Conservation (phyloP, 2,329 filamentous ascomycete genomes). For the Trichoderma koningiopsis region DNA sequence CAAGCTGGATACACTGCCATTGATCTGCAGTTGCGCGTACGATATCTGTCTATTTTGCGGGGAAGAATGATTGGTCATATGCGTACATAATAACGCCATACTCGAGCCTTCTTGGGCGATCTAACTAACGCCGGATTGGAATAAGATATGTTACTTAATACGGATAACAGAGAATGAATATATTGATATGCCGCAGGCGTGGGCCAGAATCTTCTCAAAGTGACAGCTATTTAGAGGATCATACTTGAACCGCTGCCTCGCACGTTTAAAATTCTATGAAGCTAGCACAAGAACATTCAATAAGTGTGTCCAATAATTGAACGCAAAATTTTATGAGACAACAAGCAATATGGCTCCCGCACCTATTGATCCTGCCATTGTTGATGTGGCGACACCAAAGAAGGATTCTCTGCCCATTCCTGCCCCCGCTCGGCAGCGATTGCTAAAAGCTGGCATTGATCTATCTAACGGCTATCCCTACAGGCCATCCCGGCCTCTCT, state of each 20-base stretch:
- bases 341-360: slow-evolving; percentile 51
- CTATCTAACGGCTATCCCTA: slow-evolving; percentile 72
- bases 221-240: not conserved
- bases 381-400: slow-evolving; percentile 61
- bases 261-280: not conserved
- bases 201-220: not conserved
- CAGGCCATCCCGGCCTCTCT: slow-evolving; percentile 66
- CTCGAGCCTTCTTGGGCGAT: slow-evolving; percentile 1
- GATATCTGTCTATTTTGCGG: not conserved
- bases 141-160: not conserved
- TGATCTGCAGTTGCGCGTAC: not conserved
- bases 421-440: slow-evolving; percentile 54
- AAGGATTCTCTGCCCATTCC: slow-evolving; percentile 69
- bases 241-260: not conserved
- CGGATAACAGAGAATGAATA: not conserved
- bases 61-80: slow-evolving; percentile 11
- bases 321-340: not conserved
- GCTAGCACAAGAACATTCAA: not conserved
- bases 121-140: not conserved
- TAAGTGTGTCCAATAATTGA: not conserved
- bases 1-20: not conserved
- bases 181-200: too few species aligned
- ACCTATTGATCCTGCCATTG: slow-evolving; percentile 63
- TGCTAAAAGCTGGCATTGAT: slow-evolving; percentile 70
- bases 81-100: slow-evolving; percentile 6